Base-by-base conservation (phyloP, 257 asterid genomes). In the Thymus mandschuricus region DNA sequence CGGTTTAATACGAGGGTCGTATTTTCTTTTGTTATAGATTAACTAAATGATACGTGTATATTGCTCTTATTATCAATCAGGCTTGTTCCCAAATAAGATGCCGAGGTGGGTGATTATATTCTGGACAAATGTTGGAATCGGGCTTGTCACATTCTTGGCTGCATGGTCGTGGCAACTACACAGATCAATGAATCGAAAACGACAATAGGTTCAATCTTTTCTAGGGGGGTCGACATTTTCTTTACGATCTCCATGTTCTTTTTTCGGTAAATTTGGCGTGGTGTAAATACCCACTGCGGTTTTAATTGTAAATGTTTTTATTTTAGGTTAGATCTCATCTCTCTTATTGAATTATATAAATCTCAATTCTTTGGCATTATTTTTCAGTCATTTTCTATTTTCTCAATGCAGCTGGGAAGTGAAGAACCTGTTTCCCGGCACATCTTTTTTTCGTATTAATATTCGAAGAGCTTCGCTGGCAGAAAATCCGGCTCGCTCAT, bases 151-250 rank as follows among this genome's bases (percentile, higher is more conserved):
- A 49, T 87, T 86, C 81, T 85, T 93, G 86, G 81, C 79, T 33
- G 76, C 68, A 15, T 93, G 98, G 98, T 86, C 97, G 59, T 89
- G 91, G 87, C 87, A 87, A 59, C 72, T 87, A 41, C 97, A 84
- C 81, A 70, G 82, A 81, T 81, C 83, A 27, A 82, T 87, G 81
- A 83, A 76, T 88, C 86, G 81, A 75, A 90, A 93, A 78, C 72
- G 60, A 70, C 84, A 78, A 66, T 93, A 81, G 88, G 76, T 78
- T 76, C 28, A 28, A 21, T 1, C 6, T 48, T 40, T 59, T 45
- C 21, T 35, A 38, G 33, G 15, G 40, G 33, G 40, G 33, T 65
- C 70, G 43, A 66, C 58, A 41, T 35, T 78, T 83, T 66, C 80
- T 72, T 84, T 78, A 59, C 77, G 80, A 28, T 70, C 73, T 67